phyloP scores from a whole-genome alignment of 805 yeast genomes.

The Candida vaughaniae region DNA sequence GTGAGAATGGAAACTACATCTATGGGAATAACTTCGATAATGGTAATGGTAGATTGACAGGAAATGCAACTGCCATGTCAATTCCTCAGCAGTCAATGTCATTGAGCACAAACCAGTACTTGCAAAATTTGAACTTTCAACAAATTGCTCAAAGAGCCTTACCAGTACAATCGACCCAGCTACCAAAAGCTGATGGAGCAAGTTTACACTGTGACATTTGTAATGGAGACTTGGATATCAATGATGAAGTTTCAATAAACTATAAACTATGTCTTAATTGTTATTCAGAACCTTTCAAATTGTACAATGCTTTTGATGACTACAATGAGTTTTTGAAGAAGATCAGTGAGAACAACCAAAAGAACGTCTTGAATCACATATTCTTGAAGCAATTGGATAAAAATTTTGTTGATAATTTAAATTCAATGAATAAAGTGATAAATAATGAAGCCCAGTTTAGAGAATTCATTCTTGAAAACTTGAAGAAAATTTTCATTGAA shows the following conservation, averaged over 20 bases:
- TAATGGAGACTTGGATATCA: slow-evolving; percentile 19
- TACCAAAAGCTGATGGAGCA: slow-evolving; percentile 8
- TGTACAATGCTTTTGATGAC: slow-evolving; percentile 25
- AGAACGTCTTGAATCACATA: slow-evolving; percentile 16
- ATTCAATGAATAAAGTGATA: slow-evolving; percentile 20
- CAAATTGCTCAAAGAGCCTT: slow-evolving; percentile 17
- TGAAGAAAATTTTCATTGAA: slow-evolving; percentile 36
- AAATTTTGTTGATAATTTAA: slow-evolving; percentile 20
- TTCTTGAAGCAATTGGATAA: slow-evolving; percentile 23
- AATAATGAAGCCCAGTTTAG: slow-evolving; percentile 35
- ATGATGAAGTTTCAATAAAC: slow-evolving; percentile 22
- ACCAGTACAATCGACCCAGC: slow-evolving; percentile 15
- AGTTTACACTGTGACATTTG: slow-evolving; percentile 27
- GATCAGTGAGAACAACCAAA: slow-evolving; percentile 14
- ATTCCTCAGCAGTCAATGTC: slow-evolving; percentile 13
- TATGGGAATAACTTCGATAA: slow-evolving; percentile 6
- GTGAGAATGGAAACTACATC: slow-evolving; percentile 3
- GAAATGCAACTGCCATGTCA: slow-evolving; percentile 11
- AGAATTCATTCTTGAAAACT: slow-evolving; percentile 30
- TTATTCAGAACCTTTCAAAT: slow-evolving; percentile 28
- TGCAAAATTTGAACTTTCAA: slow-evolving; percentile 13
- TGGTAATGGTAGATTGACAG: slow-evolving; percentile 3
- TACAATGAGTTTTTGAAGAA: slow-evolving; percentile 27
- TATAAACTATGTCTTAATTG: slow-evolving; percentile 30
- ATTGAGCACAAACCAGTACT: slow-evolving; percentile 5